Percentiles rank a stretch among this genome's conserved stretches.
Evolutionary conservation across 2,329 filamentous ascomycete genomes (phyloP).

Genomic region (Epichloe typhina): DNA sequence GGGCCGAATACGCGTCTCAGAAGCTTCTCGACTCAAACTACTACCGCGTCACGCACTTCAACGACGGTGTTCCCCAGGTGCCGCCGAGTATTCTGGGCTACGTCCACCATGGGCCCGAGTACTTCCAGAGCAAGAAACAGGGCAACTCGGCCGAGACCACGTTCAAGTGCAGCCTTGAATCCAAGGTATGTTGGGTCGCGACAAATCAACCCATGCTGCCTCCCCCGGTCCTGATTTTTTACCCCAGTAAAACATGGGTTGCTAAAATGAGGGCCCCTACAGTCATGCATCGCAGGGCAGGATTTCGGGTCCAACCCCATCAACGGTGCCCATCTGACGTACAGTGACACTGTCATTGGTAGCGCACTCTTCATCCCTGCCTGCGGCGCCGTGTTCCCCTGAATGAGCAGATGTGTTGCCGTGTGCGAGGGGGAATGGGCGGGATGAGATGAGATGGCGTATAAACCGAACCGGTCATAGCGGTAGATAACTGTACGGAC

Average conservation of each 20-base stretch:
- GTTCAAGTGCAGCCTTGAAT: not conserved
- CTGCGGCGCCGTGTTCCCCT: slow-evolving; percentile 1
- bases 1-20: not conserved
- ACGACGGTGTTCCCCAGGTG: slow-evolving; percentile 3
- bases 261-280: too few species aligned
- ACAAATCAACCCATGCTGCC: too few species aligned
- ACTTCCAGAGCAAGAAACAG: not conserved
- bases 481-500: too few species aligned
- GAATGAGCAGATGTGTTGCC: not conserved
- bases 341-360: slow-evolving; percentile 1
- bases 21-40: not conserved
- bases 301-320: slow-evolving; percentile 3
- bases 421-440: too few species aligned
- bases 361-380: slow-evolving; percentile 2
- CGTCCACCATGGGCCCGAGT: slow-evolving; percentile 2
- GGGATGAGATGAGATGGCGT: too few species aligned
- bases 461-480: too few species aligned
- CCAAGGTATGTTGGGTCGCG: not conserved
- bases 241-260: too few species aligned
- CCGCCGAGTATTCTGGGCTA: slow-evolving; percentile 1
- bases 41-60: slow-evolving; percentile 1
- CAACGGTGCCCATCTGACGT: slow-evolving; percentile 1
- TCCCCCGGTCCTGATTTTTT: too few species aligned
- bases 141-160: not conserved
- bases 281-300: slow-evolving; percentile 2